These are phyloP conservation scores for Saccharum hybrid DNA, from an alignment of 202 grass and related monocot species.

Conservation along the genomic window DNA sequence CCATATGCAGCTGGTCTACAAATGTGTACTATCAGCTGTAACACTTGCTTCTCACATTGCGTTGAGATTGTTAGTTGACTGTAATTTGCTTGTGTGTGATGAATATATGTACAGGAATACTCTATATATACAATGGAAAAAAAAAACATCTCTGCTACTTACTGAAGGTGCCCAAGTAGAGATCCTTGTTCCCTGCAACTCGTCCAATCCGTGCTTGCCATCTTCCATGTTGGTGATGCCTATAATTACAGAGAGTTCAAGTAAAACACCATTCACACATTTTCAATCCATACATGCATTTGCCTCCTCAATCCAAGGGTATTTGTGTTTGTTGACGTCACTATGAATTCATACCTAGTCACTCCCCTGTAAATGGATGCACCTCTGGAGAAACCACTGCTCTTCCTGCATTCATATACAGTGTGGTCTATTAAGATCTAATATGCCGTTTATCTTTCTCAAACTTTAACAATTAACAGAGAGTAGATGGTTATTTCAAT, in stretches of 20 bases:
- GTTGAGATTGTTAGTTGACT: neutral
- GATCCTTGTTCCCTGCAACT: constrained; percentile 99
- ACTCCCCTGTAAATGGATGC: constrained; percentile 94
- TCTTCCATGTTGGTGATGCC: constrained; percentile 97
- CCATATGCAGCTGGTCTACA: neutral
- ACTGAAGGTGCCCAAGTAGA: constrained; percentile 98
- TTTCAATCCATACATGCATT: neutral
- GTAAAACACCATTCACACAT: constrained; percentile 14
- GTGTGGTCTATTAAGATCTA: neutral
- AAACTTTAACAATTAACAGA: neutral
- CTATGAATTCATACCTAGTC: constrained; percentile 59
- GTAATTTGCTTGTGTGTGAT: neutral
- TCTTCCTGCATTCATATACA: constrained; percentile 64
- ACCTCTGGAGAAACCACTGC: constrained; percentile 96
- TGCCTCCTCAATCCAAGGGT: neutral
- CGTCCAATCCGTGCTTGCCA: constrained; percentile 99
- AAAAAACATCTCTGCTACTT: constrained; percentile 31
- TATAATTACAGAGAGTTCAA: constrained; percentile 35
- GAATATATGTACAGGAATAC: too few relatives aligned
- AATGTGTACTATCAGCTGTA: neutral
- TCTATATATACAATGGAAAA: neutral
- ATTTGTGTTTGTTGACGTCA: neutral
- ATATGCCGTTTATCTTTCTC: constrained; percentile 5
- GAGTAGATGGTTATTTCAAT: neutral
- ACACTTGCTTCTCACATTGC: neutral